Base-by-base conservation (phyloP, 441 rosid genomes). In the Croton setiger region DNA sequence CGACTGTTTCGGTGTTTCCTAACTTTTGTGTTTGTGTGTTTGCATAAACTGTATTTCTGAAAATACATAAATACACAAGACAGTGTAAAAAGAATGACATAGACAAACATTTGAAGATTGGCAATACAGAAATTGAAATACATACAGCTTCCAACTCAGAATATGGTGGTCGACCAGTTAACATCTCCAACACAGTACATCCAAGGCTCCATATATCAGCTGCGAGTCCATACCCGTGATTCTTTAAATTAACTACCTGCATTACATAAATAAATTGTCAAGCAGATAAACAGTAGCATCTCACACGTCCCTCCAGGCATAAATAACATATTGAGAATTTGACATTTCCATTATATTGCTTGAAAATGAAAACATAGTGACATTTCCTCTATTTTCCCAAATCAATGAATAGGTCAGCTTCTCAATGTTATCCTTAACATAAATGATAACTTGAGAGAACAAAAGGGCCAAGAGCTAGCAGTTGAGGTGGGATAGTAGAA, bases 141-240 rank as follows among this genome's bases (percentile, higher is more conserved):
- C 84, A 76, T 73, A 89, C 92, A 83, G 88, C 90, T 80, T 87
- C 96, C 74, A 75, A 84, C 74, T 87, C 88, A 73, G 86, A 82
- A 87, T 88, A 89, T 53, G 96, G 96, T 27, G 91, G 92, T 74
- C 80, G 81, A 57, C 91, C 76, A n/a, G 92, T 89, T 58, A 88
- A 86, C 96, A 89, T 86, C 81, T 89, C 96, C 78, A 89, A 76
- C 72, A 89, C 96, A 44, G 92, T 87, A 79, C 96, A 89, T 70
- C 96, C 96, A 77, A 89, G 96, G 72, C 96, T 89, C 96, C 96
- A 89, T 71, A 89, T 84, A 81, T 89, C 96, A 68, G 86, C 96
- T 23, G 92, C 88, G 72, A 86, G 87, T 67, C 81, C 83, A 82
- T 85, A 83, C 44, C 91, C 89, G 55, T 84, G 68, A 68, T 83